phyloP scores from a whole-genome alignment of 495 filamentous ascomycete species.

The Achaetomiella virescens region DNA sequence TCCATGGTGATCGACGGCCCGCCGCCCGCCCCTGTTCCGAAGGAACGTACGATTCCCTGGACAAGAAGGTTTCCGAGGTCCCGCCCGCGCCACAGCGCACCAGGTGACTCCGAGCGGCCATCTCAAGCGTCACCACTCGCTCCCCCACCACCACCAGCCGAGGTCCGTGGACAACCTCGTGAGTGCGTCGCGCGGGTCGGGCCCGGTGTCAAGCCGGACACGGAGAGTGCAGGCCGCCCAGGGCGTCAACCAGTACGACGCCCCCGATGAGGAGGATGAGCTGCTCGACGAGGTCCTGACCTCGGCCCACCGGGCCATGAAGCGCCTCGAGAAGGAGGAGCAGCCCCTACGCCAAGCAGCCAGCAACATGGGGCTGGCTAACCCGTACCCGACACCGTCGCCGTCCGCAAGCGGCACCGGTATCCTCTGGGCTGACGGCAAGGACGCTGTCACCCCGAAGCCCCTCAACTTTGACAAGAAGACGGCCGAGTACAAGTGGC shows the following conservation, averaged over 20 bases:
- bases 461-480: slow-evolving; percentile 48
- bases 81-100: slow-evolving; percentile 49
- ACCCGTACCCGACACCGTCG: slow-evolving; percentile 86
- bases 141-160: slow-evolving; percentile 64
- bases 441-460: slow-evolving; percentile 57
- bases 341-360: slow-evolving; percentile 49
- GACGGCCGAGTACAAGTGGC: slow-evolving; percentile 67
- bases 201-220: slow-evolving; percentile 76
- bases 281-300: slow-evolving; percentile 74
- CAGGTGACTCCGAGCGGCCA: slow-evolving; percentile 45
- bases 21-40: slow-evolving; percentile 46
- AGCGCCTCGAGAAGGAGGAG: slow-evolving; percentile 44
- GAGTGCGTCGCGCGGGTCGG: slow-evolving; percentile 45
- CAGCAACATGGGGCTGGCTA: slow-evolving; percentile 57
- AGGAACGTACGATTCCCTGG: slow-evolving; percentile 62
- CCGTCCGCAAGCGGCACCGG: slow-evolving; percentile 76
- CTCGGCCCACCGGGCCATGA: slow-evolving; percentile 45
- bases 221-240: slow-evolving; percentile 73
- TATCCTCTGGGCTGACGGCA: slow-evolving; percentile 59
- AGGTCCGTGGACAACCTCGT: slow-evolving; percentile 58
- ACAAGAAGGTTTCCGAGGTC: slow-evolving; percentile 64
- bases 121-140: slow-evolving; percentile 65
- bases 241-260: slow-evolving; percentile 81
- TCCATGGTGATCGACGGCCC: slow-evolving; percentile 72
- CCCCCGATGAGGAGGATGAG: slow-evolving; percentile 94